phyloP scores from a whole-genome alignment of 1,284 basidiomycete genomes.

The Peniophora sp. region DNA sequence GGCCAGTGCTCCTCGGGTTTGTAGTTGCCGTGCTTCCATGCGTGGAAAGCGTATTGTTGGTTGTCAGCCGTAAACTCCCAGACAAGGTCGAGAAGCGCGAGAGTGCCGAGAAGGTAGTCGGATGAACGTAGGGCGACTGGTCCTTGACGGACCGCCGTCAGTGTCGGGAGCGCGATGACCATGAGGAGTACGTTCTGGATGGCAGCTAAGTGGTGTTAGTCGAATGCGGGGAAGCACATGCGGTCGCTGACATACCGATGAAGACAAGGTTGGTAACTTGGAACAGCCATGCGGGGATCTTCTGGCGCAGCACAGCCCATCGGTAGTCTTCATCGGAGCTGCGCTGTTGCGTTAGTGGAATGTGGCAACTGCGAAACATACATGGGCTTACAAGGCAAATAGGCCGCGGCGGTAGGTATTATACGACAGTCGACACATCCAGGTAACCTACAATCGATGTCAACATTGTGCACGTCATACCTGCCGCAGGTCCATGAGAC shows the following conservation, averaged over 20 bases:
- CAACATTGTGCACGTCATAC: neutral
- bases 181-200: conserved; percentile 80
- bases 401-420: conserved; percentile 84
- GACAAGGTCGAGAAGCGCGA: conserved; percentile 53
- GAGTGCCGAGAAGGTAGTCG: conserved; percentile 58
- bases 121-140: conserved; percentile 45
- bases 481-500: neutral
- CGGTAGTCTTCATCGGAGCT: conserved; percentile 86
- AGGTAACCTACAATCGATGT: conserved; percentile 7
- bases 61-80: conserved; percentile 84
- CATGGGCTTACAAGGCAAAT: conserved; percentile 54
- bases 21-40: conserved; percentile 63
- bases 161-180: conserved; percentile 56
- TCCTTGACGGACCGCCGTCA: conserved; percentile 46
- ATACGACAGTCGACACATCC: conserved; percentile 55
- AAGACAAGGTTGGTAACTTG: conserved; percentile 78
- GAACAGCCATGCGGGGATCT: conserved; percentile 66
- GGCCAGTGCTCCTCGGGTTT: conserved; percentile 40
- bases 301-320: conserved; percentile 71
- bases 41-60: conserved; percentile 82
- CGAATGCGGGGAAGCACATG: neutral
- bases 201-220: conserved; percentile 31
- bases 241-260: conserved; percentile 41
- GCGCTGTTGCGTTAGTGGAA: neutral
- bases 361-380: conserved; percentile 8